A percentile compares a stretch with the other conserved stretches of the same genome.
Evolutionary conservation across 768 basidiomycete species (phyloP).

Genomic region (Kwoniella botswanensis): DNA sequence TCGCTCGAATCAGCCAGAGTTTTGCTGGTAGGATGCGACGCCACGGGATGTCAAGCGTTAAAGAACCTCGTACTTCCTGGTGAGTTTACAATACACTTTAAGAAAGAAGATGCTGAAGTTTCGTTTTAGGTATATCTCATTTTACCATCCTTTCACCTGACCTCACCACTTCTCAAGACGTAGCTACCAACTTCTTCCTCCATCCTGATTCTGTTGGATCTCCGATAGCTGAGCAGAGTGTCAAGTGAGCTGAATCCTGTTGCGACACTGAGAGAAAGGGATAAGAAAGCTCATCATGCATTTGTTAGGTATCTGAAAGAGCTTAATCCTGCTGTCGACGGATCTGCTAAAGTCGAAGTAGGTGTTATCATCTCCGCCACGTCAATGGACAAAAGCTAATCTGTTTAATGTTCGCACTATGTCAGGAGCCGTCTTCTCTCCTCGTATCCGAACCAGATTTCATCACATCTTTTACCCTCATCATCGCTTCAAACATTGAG

Average conservation of each 20-base stretch:
- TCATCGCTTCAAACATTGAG: conserved; percentile 83
- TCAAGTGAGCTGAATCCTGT: conserved; percentile 58
- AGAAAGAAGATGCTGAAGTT: background rate
- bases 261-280: background rate
- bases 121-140: conserved; percentile 71
- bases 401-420: background rate
- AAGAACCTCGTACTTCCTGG: conserved; percentile 97
- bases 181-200: conserved; percentile 97
- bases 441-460: conserved; percentile 66
- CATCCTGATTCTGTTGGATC: conserved; percentile 78
- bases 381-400: background rate
- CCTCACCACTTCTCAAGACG: conserved; percentile 71
- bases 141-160: conserved; percentile 85
- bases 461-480: conserved; percentile 71
- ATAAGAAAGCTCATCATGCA: background rate
- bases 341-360: conserved; percentile 66
- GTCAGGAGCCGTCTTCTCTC: conserved; percentile 64
- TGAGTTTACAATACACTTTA: conserved; percentile 23
- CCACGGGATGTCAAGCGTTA: conserved; percentile 83
- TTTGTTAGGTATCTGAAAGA: conserved; percentile 67
- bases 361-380: conserved; percentile 10
- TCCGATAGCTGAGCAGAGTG: conserved; percentile 77
- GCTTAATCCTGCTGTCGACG: conserved; percentile 85
- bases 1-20: conserved; percentile 84
- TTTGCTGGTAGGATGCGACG: conserved; percentile 77